Evolutionary conservation across 2,329 filamentous ascomycete species (phyloP).

Genomic region (Iodosphaeria phyllophila): DNA sequence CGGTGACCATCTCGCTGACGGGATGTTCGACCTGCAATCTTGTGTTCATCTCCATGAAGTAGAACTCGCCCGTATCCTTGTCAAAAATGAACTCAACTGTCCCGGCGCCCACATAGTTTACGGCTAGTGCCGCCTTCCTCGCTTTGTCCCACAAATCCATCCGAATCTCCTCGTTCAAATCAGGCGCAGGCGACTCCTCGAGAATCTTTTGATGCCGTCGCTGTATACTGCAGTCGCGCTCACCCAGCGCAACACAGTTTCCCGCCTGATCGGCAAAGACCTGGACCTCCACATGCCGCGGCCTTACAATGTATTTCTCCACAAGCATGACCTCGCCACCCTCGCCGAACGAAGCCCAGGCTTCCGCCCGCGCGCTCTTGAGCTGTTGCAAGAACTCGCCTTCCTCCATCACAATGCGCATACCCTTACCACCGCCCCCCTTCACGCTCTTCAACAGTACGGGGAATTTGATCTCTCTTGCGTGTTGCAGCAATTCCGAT

Average conservation of each 20-base stretch:
- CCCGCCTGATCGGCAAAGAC: constrained; percentile 72
- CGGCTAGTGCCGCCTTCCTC: constrained; percentile 47
- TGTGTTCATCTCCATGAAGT: constrained; percentile 71
- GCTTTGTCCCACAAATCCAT: constrained; percentile 49
- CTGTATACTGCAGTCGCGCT: constrained; percentile 78
- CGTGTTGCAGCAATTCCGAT: constrained; percentile 42
- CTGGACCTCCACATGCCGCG: constrained; percentile 77
- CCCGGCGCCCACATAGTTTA: constrained; percentile 75
- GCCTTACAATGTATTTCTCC: constrained; percentile 63
- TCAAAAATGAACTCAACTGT: constrained; percentile 87
- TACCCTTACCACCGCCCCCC: constrained; percentile 70
- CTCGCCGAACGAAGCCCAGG: constrained; percentile 63
- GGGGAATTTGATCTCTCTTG: constrained; percentile 48
- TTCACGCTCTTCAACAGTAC: constrained; percentile 66
- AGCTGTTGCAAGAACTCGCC: constrained; percentile 54
- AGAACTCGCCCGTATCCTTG: constrained; percentile 64
- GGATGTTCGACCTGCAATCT: constrained; percentile 93
- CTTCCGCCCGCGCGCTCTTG: constrained; percentile 55
- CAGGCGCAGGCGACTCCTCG: constrained; percentile 71
- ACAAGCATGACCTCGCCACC: constrained; percentile 66
- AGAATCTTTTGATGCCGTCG: constrained; percentile 79
- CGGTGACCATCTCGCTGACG: constrained; percentile 57
- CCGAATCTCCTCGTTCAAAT: constrained; percentile 36
- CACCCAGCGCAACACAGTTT: constrained; percentile 65
- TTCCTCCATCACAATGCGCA: constrained; percentile 53